Evolutionary conservation across 768 basidiomycete genomes (phyloP), one percentile per base, ranked within the genome.

Genomic region (Tylopilus subfusipes): DNA sequence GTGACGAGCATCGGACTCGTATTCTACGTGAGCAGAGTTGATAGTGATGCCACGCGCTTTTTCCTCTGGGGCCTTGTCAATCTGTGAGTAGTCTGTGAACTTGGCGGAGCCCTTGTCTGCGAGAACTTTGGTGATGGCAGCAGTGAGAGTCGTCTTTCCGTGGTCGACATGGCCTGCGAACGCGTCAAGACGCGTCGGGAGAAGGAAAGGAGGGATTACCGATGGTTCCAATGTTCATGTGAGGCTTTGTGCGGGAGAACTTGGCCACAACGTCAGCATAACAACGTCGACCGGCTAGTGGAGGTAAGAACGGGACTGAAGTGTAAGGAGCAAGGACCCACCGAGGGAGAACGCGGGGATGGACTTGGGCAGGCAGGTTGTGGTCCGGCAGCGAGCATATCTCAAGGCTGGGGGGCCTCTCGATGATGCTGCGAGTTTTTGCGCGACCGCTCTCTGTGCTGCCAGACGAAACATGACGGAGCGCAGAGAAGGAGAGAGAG

Each of bases 1-100:
- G 68, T 98, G 96, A 52, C 96, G 83, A 34, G 72, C 76, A 18
- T 77, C 77, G 33, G 96, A 96, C 79, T 98, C 94, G 71, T 99
- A 99, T 72, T 99, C 97, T 70, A 99, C 94, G 70, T 99, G 97
- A 48, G 97, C 84, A 21, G 97, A 96, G 73, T 96, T 94, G 74
- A 99, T 99, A 57, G 97, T 99, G 75, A 99, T 99, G 74, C 97
- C 97, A 71, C 97, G 92, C 57, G 96, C 96, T 75, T 93, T 96
- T 78, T 99, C 97, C 75, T 99, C 97, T 3, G 97, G 97, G 10
- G 97, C 97, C 79, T 91, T 98, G 88, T 99, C 97, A 65, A 99
- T 99, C 73, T 93, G 85, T 46, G 80, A 83, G 78, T 99, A 99
- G 80, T 94, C 95, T 58, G 95, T 91, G 76, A 99, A 98, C 69